Evolutionary conservation across 2,329 filamentous ascomycete species (phyloP).

Genomic region (Zymoseptoria pseudotritici): DNA sequence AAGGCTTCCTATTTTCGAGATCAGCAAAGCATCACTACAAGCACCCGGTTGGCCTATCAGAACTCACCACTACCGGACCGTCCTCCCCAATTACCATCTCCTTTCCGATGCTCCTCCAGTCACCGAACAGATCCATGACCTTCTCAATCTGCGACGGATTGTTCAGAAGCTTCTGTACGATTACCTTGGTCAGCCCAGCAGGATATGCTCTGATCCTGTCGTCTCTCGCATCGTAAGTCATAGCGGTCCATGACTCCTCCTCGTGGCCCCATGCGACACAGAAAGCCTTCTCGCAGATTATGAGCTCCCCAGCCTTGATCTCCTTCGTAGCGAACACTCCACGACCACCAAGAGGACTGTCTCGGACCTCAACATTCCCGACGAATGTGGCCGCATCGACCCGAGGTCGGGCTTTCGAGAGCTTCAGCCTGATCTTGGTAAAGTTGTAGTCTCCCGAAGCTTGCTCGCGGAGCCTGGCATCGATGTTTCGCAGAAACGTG

Average conservation of each 20-base stretch:
- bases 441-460: constrained; percentile 19
- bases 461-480: constrained; percentile 15
- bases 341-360: constrained; percentile 30
- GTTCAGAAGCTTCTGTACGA: constrained; percentile 35
- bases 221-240: constrained; percentile 35
- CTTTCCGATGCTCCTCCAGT: constrained; percentile 8
- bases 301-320: constrained; percentile 34
- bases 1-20: constrained; percentile 28
- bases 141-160: constrained; percentile 31
- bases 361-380: constrained; percentile 3
- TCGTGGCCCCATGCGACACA: constrained; percentile 10
- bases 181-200: constrained; percentile 20
- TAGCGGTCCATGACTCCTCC: constrained; percentile 34
- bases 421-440: constrained; percentile 7
- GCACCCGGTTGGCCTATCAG: no score
- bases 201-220: constrained; percentile 14
- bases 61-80: constrained; percentile 23
- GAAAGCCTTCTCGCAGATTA: constrained; percentile 33
- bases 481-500: constrained; percentile 6
- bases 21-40: no score
- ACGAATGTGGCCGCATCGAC: constrained; percentile 18
- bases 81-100: constrained; percentile 27
- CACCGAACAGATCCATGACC: constrained; percentile 13
- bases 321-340: constrained; percentile 38
- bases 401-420: constrained; percentile 1